Base-by-base conservation (phyloP, 441 rosid species). In the Melastoma candidum region DNA sequence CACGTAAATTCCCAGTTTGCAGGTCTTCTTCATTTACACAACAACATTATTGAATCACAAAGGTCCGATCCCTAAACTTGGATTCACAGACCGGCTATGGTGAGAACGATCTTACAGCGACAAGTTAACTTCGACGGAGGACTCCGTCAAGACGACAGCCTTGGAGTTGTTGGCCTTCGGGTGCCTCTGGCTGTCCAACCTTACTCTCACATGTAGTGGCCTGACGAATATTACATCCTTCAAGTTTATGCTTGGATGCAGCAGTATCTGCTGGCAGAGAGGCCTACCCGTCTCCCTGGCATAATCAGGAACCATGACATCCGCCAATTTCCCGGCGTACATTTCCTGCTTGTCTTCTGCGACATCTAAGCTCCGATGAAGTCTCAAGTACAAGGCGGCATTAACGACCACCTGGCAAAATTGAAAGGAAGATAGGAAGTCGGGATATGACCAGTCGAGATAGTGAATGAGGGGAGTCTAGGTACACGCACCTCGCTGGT, bases 111-210 rank as follows among this genome's bases (percentile, higher is more conserved):
- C 48, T 60, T 51, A 60, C 3, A 88, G 81, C 17, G 79, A 68
- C 13, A 82, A 80, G 70, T 81, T 48, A 44, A 92, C 77, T 51
- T 76, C 70, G 11, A 77, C 45, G 27, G 79, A 62, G 49, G 86
- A 68, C 26, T 85, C 72, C 0, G 90, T 85, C 64, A 84, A 67
- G 63, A 85, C 63, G 14, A 82, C 70, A 52, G 64, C 85, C 70
- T 78, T 85, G 2, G 72, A 60, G 53, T 80, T 84, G 51, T 81
- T 84, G 2, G 80, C 87, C 72, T 81, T 90, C 12, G 95, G 94
- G 69, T 87, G 97, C 70, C 76, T 64, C 47, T 25, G 70, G 1
- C 71, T 56, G 58, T 80, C 71, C 3, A 94, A 62, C 49, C 65
- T 77, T 68, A 94, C 69, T 56, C 82, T 79, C 49, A 85, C 81